Percentiles rank a stretch among this genome's conserved stretches.
Evolutionary conservation across 148 eudicot genomes (phyloP).

Genomic region (Camellia sinensis): DNA sequence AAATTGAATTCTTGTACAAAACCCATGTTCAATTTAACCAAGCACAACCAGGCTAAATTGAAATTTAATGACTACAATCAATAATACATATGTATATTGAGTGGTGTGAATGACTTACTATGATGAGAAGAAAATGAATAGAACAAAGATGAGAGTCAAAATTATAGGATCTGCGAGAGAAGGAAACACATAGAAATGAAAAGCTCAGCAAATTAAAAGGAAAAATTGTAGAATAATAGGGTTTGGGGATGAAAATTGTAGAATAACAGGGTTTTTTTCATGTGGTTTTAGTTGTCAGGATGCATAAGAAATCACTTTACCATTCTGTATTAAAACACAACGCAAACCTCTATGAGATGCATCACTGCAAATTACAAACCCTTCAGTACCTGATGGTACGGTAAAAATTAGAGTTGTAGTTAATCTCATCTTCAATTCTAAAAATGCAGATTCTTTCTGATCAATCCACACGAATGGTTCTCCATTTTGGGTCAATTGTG

Average conservation of each 20-base stretch:
- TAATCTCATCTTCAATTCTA: no score
- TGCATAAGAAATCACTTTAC: no score
- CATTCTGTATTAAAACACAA: no score
- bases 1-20: slow-evolving; percentile 70
- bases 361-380: no score
- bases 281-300: no score
- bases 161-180: slow-evolving; percentile 4
- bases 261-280: no score
- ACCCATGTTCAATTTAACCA: background rate
- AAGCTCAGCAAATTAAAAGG: background rate
- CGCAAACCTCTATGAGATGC: no score
- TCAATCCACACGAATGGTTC: no score
- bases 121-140: slow-evolving; percentile 1
- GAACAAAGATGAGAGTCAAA: background rate
- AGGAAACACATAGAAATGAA: background rate
- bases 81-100: background rate
- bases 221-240: background rate
- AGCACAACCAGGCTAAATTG: background rate
- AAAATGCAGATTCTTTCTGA: no score
- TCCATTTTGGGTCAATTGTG: no score
- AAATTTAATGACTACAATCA: background rate
- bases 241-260: background rate
- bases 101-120: slow-evolving; percentile 28
- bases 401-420: no score
- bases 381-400: no score